Percentiles rank a stretch among this genome's conserved stretches.
These are phyloP conservation scores for Akebia trifoliata DNA, from an alignment of 164 flowering plant species.

Conservation along the genomic window DNA sequence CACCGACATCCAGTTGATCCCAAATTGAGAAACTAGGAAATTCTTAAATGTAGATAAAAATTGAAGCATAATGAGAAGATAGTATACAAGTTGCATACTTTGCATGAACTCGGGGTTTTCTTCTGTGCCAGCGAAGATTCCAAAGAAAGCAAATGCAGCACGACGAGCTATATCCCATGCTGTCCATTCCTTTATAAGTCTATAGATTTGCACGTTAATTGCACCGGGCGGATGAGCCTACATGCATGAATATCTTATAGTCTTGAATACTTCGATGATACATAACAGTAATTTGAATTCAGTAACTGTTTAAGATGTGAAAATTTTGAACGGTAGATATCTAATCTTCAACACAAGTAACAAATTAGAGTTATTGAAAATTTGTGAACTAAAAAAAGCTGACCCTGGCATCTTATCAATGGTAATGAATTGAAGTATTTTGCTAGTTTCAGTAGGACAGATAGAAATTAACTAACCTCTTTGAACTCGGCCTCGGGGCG, in stretches of 20 bases:
- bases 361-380: background rate
- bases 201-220: constrained; percentile 82
- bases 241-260: no score
- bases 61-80: background rate
- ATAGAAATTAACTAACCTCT: constrained; percentile 45
- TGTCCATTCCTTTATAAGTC: constrained; percentile 98
- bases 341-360: background rate
- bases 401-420: no score
- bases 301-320: background rate
- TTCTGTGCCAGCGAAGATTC: constrained; percentile 95
- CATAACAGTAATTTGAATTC: no score
- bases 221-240: constrained; percentile 91
- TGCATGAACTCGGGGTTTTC: constrained; percentile 89
- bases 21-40: background rate
- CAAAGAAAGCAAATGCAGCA: constrained; percentile 96
- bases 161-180: constrained; percentile 99
- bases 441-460: background rate
- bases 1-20: constrained; percentile 5
- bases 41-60: background rate
- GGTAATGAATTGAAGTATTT: no score
- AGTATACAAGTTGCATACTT: constrained; percentile 33
- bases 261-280: no score
- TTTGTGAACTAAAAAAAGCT: no score
- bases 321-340: background rate
- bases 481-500: constrained; percentile 92